Evolutionary conservation across 1,284 basidiomycete species (phyloP).

Genomic region (Boletus sp.): DNA sequence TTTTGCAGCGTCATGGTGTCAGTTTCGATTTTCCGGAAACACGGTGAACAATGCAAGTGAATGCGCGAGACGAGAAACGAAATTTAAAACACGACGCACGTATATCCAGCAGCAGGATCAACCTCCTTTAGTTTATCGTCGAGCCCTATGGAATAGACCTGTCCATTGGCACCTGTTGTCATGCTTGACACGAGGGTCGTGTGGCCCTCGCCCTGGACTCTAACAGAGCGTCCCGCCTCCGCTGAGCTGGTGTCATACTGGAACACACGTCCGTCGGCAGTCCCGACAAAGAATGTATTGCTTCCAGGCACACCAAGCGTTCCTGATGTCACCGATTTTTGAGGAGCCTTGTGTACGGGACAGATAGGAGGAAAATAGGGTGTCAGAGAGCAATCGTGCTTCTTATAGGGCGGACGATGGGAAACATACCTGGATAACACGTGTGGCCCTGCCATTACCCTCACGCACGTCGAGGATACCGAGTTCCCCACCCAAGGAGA

Average conservation of each 20-base stretch:
- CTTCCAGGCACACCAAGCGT: conserved; percentile 44
- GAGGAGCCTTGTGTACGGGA: conserved; percentile 63
- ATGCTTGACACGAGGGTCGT: conserved; percentile 74
- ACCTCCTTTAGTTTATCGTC: conserved; percentile 82
- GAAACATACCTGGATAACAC: conserved; percentile 60
- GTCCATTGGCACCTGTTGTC: conserved; percentile 48
- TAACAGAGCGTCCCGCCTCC: conserved; percentile 33
- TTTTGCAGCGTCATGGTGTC: background rate
- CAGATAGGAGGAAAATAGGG: background rate
- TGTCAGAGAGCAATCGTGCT: conserved; percentile 1
- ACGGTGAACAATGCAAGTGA: background rate
- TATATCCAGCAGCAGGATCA: conserved; percentile 52
- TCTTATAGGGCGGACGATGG: background rate
- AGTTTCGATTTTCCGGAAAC: background rate
- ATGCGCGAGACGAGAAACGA: background rate
- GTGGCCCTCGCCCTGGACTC: conserved; percentile 70
- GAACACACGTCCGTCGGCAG: conserved; percentile 82
- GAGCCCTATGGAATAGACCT: conserved; percentile 72
- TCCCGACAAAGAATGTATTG: conserved; percentile 80
- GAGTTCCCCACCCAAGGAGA: conserved; percentile 85
- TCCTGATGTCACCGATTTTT: conserved; percentile 78
- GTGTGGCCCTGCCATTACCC: conserved; percentile 58
- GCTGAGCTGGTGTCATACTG: conserved; percentile 55
- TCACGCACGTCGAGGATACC: conserved; percentile 81
- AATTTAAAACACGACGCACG: conserved; percentile 55